A percentile compares a stretch with the other conserved stretches of the same genome.
These are phyloP conservation scores for slime mould (Dictyostelium discoideum) DNA, from an alignment of 78 protist species.

Conservation along the genomic window dicty_2.7 NC_007088.5:8009501-8010000, in stretches of 20 bases:
- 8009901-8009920: slow-evolving; percentile 98
- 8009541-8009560: slow-evolving; percentile 99
- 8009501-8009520: slow-evolving; percentile 98
- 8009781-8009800: slow-evolving; percentile 99
- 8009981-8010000: slow-evolving; percentile 81
- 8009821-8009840: slow-evolving; percentile 97
- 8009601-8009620: slow-evolving; percentile 99
- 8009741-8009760: slow-evolving; percentile 99
- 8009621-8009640: slow-evolving; percentile 97
- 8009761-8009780: slow-evolving; percentile 98
- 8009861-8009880: slow-evolving; percentile 95
- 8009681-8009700: slow-evolving; percentile 99
- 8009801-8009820: slow-evolving; percentile 98
- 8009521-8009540: slow-evolving; percentile 99
- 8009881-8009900: slow-evolving; percentile 95
- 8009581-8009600: slow-evolving; percentile 99
- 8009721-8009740: slow-evolving; percentile 99
- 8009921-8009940: slow-evolving; percentile 99
- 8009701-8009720: slow-evolving; percentile 98
- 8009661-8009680: slow-evolving; percentile 99
- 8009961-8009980: slow-evolving; percentile 85
- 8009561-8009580: slow-evolving; percentile 99
- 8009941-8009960: slow-evolving; percentile 94
- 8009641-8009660: slow-evolving; percentile 99
- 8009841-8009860: slow-evolving; percentile 97